phyloP scores from a whole-genome alignment of 148 eudicot genomes.

The Chenopodium album region DNA sequence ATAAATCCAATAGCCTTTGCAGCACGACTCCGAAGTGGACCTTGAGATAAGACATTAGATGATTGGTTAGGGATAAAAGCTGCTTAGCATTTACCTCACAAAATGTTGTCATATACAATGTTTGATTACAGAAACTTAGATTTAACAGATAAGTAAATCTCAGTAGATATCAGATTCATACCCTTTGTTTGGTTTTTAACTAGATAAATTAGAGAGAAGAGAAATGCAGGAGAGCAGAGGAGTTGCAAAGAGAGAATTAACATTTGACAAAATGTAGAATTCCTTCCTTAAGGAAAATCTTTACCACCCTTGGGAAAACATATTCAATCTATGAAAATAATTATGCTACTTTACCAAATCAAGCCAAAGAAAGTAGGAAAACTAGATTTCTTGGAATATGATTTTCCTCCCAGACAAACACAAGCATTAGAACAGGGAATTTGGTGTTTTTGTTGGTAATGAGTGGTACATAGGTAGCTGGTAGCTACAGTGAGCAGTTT shows the following conservation, averaged over 20 bases:
- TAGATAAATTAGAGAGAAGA: neutral
- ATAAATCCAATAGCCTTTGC: constrained; percentile 98
- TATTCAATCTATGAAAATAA: no score
- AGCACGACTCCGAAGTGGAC: constrained; percentile 95
- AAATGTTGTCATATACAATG: neutral
- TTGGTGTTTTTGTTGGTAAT: no score
- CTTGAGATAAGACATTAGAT: constrained; percentile 31
- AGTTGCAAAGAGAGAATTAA: neutral
- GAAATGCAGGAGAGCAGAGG: neutral
- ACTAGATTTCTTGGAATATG: no score
- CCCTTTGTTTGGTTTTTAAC: no score
- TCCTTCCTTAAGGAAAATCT: no score
- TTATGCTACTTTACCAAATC: no score
- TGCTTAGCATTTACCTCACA: neutral
- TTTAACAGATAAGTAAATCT: neutral
- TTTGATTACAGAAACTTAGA: neutral
- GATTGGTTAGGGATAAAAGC: neutral
- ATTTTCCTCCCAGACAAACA: no score
- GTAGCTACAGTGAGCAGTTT: no score
- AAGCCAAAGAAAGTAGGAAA: no score
- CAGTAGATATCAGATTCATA: neutral
- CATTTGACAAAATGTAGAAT: no score
- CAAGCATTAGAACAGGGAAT: no score
- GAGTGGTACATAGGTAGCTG: neutral
- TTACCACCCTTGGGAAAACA: no score